Conservation (phyloP, 2,329 filamentous ascomycete species). For the Trichoderma harzianum region DNA sequence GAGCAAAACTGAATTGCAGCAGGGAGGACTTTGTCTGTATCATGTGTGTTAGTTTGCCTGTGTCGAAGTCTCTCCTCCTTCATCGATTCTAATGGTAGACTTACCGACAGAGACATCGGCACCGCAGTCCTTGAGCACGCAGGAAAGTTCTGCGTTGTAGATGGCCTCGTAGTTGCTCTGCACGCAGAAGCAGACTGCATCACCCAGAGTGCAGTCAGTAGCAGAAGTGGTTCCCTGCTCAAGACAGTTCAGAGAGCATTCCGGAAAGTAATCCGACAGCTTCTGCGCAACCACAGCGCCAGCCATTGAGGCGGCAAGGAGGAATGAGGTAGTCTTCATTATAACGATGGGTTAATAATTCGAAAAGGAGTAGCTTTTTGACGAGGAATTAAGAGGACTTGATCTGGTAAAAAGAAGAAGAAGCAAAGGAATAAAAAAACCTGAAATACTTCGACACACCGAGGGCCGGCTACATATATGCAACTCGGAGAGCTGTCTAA, state of each 20-base stretch:
- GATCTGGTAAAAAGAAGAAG: background rate
- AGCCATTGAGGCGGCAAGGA: slow-evolving; percentile 23
- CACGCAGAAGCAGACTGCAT: slow-evolving; percentile 28
- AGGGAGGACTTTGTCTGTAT: slow-evolving; percentile 20
- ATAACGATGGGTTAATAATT: background rate
- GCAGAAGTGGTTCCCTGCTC: slow-evolving; percentile 23
- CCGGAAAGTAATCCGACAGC: slow-evolving; percentile 26
- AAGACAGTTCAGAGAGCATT: slow-evolving; percentile 31
- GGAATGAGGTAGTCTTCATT: slow-evolving; percentile 17
- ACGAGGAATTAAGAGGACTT: background rate
- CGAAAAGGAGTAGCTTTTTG: background rate
- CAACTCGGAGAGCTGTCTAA: background rate
- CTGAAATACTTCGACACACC: background rate
- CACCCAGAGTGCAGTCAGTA: slow-evolving; percentile 25
- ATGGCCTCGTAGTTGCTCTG: slow-evolving; percentile 30
- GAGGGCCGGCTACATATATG: background rate
- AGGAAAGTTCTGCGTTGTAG: slow-evolving; percentile 26
- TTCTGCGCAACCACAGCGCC: slow-evolving; percentile 24
- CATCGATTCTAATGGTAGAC: background rate
- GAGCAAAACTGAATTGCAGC: slow-evolving; percentile 21
- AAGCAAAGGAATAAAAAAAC: too few relatives aligned
- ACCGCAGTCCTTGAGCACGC: slow-evolving; percentile 30
- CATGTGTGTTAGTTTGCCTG: background rate
- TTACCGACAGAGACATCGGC: slow-evolving; percentile 27
- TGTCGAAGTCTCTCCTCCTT: too few relatives aligned